A percentile compares a stretch with the other conserved stretches of the same genome.
These are phyloP conservation scores for Elymus sibiricus DNA, from an alignment of 176 grass and related monocot species.

Conservation along the genomic window DNA sequence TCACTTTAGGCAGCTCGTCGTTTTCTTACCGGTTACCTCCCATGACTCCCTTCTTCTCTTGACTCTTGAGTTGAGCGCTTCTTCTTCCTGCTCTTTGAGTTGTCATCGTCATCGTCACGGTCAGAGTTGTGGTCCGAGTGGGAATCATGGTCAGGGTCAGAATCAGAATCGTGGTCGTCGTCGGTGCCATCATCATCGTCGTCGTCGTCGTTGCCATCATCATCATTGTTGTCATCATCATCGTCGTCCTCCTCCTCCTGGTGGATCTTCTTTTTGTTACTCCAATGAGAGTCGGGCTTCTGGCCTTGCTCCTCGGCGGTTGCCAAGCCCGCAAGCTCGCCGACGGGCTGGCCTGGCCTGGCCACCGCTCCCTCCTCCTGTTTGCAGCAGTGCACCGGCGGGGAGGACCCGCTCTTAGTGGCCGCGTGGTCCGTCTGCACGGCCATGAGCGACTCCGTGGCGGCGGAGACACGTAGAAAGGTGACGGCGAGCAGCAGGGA, in stretches of 20 bases:
- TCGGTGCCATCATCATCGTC: not conserved
- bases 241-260: too few species aligned
- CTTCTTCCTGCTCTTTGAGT: not conserved
- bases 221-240: not conserved
- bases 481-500: not conserved
- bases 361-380: not conserved
- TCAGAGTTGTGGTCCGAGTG: not conserved
- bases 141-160: not conserved
- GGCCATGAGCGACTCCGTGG: not conserved
- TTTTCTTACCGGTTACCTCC: not conserved
- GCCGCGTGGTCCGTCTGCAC: not conserved
- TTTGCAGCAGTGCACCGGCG: not conserved
- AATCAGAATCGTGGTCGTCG: not conserved
- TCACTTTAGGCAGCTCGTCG: not conserved
- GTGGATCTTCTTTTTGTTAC: not conserved
- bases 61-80: not conserved
- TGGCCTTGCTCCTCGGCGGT: not conserved
- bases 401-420: not conserved
- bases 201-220: too few species aligned
- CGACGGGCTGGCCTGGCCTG: not conserved
- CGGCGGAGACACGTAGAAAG: not conserved
- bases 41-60: not conserved
- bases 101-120: not conserved
- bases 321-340: not conserved
- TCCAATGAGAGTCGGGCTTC: not conserved